Conservation (phyloP, 129 eudicot genomes). For the Centrapalus pauciflorus region DNA sequence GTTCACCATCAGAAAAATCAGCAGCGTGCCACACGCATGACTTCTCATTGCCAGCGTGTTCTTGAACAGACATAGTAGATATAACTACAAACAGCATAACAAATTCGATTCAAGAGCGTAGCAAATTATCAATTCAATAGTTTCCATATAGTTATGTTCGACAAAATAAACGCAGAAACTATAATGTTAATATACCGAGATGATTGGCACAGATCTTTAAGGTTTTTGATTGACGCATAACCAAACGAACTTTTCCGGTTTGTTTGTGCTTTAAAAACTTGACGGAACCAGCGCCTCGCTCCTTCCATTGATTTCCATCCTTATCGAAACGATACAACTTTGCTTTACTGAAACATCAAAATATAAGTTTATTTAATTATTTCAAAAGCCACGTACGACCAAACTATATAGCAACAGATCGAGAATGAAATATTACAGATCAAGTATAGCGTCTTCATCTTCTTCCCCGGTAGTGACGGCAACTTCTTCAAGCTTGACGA, state of each 20-base stretch:
- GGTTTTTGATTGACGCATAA: conserved; percentile 78
- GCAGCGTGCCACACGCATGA: conserved; percentile 87
- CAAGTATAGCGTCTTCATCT: conserved; percentile 65
- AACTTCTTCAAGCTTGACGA: conserved; percentile 70
- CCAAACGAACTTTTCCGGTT: conserved; percentile 61
- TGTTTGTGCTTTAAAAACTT: conserved; percentile 66
- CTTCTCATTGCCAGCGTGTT: conserved; percentile 73
- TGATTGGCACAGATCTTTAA: conserved; percentile 85
- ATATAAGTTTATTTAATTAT: not conserved
- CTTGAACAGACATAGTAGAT: conserved; percentile 63
- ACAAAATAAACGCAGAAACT: not conserved
- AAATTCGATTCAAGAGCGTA: not conserved
- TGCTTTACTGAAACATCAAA: conserved; percentile 31
- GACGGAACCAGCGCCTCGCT: conserved; percentile 78
- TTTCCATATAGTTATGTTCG: not conserved
- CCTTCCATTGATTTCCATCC: conserved; percentile 86
- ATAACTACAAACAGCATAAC: conserved; percentile 36
- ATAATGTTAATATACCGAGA: conserved; percentile 27
- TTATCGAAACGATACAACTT: conserved; percentile 74
- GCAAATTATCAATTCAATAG: not conserved
- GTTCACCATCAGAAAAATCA: conserved; percentile 78
- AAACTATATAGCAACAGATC: conserved; percentile 14
- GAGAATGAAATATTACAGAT: conserved; percentile 37
- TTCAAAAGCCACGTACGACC: not conserved
- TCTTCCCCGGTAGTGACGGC: conserved; percentile 81